Evolutionary conservation across 1,284 basidiomycete species (phyloP).

Genomic region (Moesziomyces sp.): DNA sequence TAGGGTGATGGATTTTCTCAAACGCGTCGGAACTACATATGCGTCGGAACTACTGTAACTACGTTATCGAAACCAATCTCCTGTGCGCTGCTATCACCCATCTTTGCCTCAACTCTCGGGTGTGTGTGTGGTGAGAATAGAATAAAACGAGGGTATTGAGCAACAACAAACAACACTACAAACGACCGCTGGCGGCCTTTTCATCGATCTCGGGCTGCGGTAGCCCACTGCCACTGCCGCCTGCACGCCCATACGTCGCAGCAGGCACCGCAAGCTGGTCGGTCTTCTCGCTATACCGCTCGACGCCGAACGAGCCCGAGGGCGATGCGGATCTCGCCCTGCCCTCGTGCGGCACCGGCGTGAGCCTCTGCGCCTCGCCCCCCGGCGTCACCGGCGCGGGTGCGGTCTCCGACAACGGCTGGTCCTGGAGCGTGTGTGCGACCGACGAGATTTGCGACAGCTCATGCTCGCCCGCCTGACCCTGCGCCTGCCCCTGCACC

Average conservation of each 20-base stretch:
- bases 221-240: background rate
- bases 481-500: background rate
- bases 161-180: background rate
- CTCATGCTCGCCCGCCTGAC: slow-evolving; percentile 1
- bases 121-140: background rate
- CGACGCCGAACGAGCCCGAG: slow-evolving; percentile 1
- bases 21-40: background rate
- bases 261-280: slow-evolving; percentile 12
- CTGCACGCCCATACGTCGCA: background rate
- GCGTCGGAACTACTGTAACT: background rate
- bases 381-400: background rate
- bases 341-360: slow-evolving; percentile 2
- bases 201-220: background rate
- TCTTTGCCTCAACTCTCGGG: too few species aligned
- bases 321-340: slow-evolving; percentile 1
- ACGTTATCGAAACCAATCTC: too few species aligned
- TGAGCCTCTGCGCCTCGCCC: slow-evolving; percentile 2
- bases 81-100: too few species aligned
- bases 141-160: background rate
- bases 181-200: background rate
- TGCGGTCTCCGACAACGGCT: slow-evolving; percentile 57
- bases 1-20: too few species aligned
- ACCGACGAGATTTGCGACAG: slow-evolving; percentile 47
- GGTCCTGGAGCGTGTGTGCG: slow-evolving; percentile 54
- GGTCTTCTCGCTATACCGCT: slow-evolving; percentile 21